Evolutionary conservation across 345 rosid species (phyloP).

Genomic region (Salix arbutifolia): DNA sequence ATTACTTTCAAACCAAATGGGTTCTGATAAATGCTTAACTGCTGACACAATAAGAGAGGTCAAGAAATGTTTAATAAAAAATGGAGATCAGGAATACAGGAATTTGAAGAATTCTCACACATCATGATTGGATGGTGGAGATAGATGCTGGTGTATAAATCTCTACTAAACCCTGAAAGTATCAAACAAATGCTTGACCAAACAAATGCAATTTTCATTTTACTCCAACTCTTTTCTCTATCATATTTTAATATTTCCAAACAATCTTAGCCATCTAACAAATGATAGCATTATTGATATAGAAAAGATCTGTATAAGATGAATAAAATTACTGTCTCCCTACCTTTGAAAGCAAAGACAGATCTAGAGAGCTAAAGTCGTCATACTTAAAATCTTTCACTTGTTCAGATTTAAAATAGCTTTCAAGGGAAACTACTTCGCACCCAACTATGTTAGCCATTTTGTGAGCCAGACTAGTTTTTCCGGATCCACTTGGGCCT

Average conservation of each 20-base stretch:
- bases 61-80: neutral
- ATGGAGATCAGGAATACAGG: neutral
- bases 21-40: neutral
- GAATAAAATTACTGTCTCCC: neutral
- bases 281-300: neutral
- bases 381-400: slow-evolving; percentile 88
- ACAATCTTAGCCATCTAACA: neutral
- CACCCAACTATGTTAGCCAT: slow-evolving; percentile 99
- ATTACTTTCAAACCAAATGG: neutral
- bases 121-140: neutral
- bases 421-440: slow-evolving; percentile 98
- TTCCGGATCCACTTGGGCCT: slow-evolving; percentile 99
- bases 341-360: slow-evolving; percentile 89
- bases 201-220: neutral
- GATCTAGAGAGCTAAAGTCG: slow-evolving; percentile 84
- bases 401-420: slow-evolving; percentile 80
- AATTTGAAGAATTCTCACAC: no score
- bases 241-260: neutral
- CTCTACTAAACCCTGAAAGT: neutral
- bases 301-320: neutral
- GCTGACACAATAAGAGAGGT: neutral
- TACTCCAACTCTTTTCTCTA: neutral
- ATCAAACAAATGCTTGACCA: neutral
- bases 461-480: slow-evolving; percentile 98
- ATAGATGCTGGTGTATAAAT: neutral